A percentile compares a stretch with the other conserved stretches of the same genome.
phyloP scores from a whole-genome alignment of 176 grass and related monocot species.

The Eragrostis curvula region DNA sequence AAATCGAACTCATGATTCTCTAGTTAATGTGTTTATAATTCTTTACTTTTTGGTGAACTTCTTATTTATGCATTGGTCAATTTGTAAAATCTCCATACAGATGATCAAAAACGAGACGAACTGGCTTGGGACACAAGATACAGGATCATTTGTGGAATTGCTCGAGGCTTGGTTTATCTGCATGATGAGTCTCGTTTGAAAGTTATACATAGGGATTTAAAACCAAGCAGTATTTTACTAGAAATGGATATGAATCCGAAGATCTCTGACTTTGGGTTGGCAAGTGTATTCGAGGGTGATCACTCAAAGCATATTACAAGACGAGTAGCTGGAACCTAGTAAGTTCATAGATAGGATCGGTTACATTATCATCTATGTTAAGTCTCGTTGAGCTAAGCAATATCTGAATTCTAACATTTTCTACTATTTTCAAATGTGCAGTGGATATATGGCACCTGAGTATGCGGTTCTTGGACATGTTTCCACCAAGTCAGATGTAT shows the following conservation, averaged over 20 bases:
- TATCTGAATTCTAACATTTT: not conserved
- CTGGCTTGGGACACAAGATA: constrained; percentile 57
- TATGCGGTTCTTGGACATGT: constrained; percentile 59
- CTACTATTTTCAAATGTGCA: constrained; percentile 8
- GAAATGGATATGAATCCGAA: constrained; percentile 69
- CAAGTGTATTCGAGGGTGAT: constrained; percentile 58
- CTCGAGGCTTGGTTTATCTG: constrained; percentile 64
- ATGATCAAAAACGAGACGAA: constrained; percentile 26
- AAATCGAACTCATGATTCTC: too few relatives aligned
- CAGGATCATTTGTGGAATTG: constrained; percentile 75
- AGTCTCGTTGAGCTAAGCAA: not conserved
- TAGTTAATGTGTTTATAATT: too few relatives aligned
- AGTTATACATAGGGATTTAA: constrained; percentile 76
- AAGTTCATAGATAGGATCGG: constrained; percentile 27
- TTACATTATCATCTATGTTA: not conserved
- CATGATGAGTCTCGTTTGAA: constrained; percentile 60
- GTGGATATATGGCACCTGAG: constrained; percentile 54
- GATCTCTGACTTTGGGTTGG: constrained; percentile 76
- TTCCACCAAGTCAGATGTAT: constrained; percentile 54
- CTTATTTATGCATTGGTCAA: not conserved
- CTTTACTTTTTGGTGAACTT: not conserved
- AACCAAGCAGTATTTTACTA: constrained; percentile 75
- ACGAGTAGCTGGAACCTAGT: constrained; percentile 78
- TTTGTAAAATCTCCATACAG: not conserved
- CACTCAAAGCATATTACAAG: constrained; percentile 62